These are phyloP conservation scores for Didymella pomorum DNA, from an alignment of 2,329 filamentous ascomycete genomes.

Conservation along the genomic window DNA sequence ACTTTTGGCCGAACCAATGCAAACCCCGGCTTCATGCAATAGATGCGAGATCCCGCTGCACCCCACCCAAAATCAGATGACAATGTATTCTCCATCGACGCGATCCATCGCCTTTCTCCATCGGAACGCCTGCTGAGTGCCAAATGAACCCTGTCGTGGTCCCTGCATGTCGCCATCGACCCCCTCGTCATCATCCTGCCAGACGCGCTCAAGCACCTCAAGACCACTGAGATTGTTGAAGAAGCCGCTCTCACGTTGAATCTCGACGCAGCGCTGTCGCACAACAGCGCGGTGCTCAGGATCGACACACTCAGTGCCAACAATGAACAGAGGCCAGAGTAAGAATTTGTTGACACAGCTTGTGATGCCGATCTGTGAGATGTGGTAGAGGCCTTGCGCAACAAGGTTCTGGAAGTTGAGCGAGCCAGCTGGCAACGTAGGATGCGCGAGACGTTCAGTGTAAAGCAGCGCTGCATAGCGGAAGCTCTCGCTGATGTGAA, in stretches of 20 bases:
- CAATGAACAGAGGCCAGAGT: constrained; percentile 91
- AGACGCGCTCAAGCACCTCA: constrained; percentile 84
- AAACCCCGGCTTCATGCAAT: constrained; percentile 20
- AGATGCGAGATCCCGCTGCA: constrained; percentile 27
- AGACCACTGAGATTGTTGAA: constrained; percentile 90
- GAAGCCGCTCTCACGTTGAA: constrained; percentile 88
- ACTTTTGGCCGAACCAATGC: constrained; percentile 20
- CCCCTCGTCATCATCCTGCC: constrained; percentile 65
- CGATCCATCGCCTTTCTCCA: constrained; percentile 62
- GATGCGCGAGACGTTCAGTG: constrained; percentile 84
- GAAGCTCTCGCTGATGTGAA: constrained; percentile 88
- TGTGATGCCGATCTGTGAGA: constrained; percentile 76
- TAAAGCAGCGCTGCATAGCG: constrained; percentile 89
- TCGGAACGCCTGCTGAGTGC: constrained; percentile 51
- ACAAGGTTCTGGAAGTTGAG: constrained; percentile 85
- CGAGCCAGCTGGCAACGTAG: constrained; percentile 74
- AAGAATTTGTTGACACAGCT: constrained; percentile 84
- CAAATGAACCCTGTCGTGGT: constrained; percentile 31
- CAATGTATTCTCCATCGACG: constrained; percentile 61
- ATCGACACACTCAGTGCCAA: constrained; percentile 87
- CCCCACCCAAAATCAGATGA: constrained; percentile 51
- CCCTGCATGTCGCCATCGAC: constrained; percentile 34
- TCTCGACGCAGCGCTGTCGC: constrained; percentile 80
- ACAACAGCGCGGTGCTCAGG: constrained; percentile 81
- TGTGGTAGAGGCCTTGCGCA: constrained; percentile 81